A percentile compares a stretch with the other conserved stretches of the same genome.
These are phyloP conservation scores for Vitis vinifera DNA, from an alignment of 164 flowering plant genomes.

Conservation along the genomic window DNA sequence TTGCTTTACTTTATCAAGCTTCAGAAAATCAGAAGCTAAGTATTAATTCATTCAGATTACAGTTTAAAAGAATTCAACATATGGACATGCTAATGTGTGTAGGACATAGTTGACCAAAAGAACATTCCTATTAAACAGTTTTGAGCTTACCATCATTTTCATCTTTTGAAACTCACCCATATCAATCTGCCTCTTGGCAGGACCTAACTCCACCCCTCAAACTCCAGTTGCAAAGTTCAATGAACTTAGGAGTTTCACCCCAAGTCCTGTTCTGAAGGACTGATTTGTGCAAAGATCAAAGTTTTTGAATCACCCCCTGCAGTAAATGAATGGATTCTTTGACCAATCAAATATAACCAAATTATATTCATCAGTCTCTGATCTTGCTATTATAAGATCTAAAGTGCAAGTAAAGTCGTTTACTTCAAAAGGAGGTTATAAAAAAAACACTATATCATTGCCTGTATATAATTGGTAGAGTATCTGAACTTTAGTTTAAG, in stretches of 20 bases:
- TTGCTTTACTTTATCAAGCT: slow-evolving; percentile 76
- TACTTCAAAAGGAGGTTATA: too few species aligned
- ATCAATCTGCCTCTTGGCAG: slow-evolving; percentile 75
- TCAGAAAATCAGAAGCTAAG: slow-evolving; percentile 9
- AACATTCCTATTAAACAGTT: not conserved
- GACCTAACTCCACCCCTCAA: slow-evolving; percentile 82
- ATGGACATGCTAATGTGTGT: not conserved
- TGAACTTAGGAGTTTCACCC: slow-evolving; percentile 81
- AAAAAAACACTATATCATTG: too few species aligned
- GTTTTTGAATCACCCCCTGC: slow-evolving; percentile 87
- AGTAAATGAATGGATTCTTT: slow-evolving; percentile 4
- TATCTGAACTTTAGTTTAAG: too few species aligned
- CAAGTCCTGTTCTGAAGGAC: slow-evolving; percentile 70
- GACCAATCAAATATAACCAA: not conserved
- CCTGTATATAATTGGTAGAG: too few species aligned
- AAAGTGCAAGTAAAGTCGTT: too few species aligned
- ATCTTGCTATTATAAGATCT: too few species aligned
- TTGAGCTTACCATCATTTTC: slow-evolving; percentile 55
- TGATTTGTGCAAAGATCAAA: slow-evolving; percentile 85
- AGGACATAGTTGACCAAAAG: not conserved
- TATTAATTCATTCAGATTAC: not conserved
- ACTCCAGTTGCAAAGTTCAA: slow-evolving; percentile 86
- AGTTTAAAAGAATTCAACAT: not conserved
- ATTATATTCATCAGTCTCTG: too few species aligned
- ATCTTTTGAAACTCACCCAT: slow-evolving; percentile 66